phyloP scores from a whole-genome alignment of 163 green algal species.

The Chlorella variabilis region DNA sequence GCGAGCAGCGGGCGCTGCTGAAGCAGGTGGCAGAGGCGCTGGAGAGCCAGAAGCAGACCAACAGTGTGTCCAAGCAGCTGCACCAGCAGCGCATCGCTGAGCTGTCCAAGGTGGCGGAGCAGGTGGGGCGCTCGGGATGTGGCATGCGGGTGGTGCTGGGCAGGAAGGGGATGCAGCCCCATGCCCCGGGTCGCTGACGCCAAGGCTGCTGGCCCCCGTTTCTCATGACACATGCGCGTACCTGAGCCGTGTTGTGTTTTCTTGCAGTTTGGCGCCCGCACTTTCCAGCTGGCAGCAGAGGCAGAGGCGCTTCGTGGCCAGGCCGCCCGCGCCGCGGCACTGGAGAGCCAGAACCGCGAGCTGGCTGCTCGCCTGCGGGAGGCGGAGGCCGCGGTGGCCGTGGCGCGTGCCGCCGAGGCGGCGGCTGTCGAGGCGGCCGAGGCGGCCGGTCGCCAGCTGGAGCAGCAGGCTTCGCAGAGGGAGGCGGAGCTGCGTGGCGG shows the following conservation, averaged over 20 bases:
- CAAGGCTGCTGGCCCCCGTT: too few relatives aligned
- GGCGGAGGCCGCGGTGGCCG: background rate
- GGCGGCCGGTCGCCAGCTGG: background rate
- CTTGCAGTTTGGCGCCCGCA: background rate
- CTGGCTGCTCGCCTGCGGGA: background rate
- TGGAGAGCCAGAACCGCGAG: background rate
- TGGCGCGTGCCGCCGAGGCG: background rate
- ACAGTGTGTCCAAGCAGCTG: background rate
- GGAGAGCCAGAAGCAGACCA: background rate
- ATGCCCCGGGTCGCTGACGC: too few relatives aligned
- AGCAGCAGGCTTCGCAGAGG: background rate
- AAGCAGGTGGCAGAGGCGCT: slow-evolving; percentile 21
- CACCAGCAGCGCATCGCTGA: background rate
- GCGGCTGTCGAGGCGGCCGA: background rate
- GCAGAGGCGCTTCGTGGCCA: background rate
- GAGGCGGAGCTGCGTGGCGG: slow-evolving; percentile 10
- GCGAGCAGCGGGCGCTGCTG: slow-evolving; percentile 25
- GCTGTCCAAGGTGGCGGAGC: slow-evolving; percentile 21
- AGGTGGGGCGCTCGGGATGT: background rate
- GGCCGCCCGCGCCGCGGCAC: background rate
- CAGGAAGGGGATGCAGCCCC: too few relatives aligned
- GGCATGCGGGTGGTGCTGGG: too few relatives aligned
- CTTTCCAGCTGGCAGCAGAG: background rate
- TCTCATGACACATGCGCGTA: too few relatives aligned
- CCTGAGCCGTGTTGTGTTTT: too few relatives aligned